These are phyloP conservation scores for Saccharomyces cerevisiae DNA, from an alignment of 805 yeast genomes.

Conservation along the genomic window DNA sequence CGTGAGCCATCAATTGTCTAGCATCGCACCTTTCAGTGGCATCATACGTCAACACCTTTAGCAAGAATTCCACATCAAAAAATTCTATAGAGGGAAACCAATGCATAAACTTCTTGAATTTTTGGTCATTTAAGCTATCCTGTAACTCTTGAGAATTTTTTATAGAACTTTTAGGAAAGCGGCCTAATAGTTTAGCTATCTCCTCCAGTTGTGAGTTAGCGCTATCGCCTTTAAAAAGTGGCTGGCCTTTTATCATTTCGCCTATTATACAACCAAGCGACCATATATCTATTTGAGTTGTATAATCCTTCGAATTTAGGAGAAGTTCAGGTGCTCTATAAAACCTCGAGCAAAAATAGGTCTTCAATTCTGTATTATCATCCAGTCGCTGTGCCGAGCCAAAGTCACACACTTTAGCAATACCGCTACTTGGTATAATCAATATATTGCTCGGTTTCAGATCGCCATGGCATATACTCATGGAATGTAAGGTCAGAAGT, in stretches of 20 bases:
- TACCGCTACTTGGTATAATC: not conserved
- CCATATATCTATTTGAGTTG: conserved; percentile 62
- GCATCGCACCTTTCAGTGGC: not conserved
- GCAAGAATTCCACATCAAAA: not conserved
- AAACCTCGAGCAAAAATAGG: conserved; percentile 3
- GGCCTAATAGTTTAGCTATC: conserved; percentile 78
- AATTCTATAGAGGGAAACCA: not conserved
- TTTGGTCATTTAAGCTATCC: not conserved
- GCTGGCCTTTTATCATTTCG: conserved; percentile 81
- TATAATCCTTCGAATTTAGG: conserved; percentile 49
- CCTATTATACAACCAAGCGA: conserved; percentile 84
- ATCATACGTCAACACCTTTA: not conserved
- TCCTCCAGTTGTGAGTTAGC: conserved; percentile 80
- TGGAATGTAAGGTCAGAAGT: not conserved
- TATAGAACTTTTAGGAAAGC: conserved; percentile 33
- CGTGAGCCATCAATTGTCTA: not conserved
- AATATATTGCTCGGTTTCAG: not conserved
- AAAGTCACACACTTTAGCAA: not conserved
- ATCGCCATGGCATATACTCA: not conserved
- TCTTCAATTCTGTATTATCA: not conserved
- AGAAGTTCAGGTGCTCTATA: conserved; percentile 74
- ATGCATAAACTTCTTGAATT: not conserved
- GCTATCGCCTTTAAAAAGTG: conserved; percentile 87
- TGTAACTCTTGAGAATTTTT: not conserved
- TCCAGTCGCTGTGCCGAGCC: not conserved